Conservation (phyloP, 805 yeast species). For the Citeromyces nyonsensis region DNA sequence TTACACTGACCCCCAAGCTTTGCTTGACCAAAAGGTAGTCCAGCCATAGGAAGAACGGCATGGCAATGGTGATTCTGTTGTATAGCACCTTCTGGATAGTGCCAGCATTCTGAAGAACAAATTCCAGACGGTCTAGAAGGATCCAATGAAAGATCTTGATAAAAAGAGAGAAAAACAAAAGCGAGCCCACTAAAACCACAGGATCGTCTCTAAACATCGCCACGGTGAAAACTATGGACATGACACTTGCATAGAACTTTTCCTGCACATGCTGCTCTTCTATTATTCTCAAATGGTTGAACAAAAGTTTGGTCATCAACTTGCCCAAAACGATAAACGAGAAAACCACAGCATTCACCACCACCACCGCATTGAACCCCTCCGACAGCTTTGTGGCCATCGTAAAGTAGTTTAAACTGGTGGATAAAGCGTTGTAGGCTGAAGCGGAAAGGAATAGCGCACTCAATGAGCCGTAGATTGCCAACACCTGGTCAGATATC, state of each 20-base stretch:
- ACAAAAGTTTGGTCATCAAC: slow-evolving; percentile 32
- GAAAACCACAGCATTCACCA: slow-evolving; percentile 27
- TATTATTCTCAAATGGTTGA: slow-evolving; percentile 61
- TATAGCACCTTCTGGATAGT: slow-evolving; percentile 14
- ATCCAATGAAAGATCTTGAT: slow-evolving; percentile 71
- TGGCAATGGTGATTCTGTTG: slow-evolving; percentile 26
- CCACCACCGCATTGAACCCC: slow-evolving; percentile 25
- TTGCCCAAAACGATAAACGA: slow-evolving; percentile 23
- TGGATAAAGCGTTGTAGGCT: slow-evolving; percentile 18
- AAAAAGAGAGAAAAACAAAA: slow-evolving; percentile 23
- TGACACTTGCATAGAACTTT: slow-evolving; percentile 46
- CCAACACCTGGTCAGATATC: slow-evolving; percentile 6
- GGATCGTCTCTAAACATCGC: slow-evolving; percentile 35
- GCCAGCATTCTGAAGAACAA: slow-evolving; percentile 25
- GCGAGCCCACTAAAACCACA: slow-evolving; percentile 22
- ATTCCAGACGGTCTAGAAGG: slow-evolving; percentile 30
- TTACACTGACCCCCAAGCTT: slow-evolving; percentile 40
- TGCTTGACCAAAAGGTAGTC: slow-evolving; percentile 39
- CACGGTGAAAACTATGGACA: slow-evolving; percentile 43
- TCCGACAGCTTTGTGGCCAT: slow-evolving; percentile 34
- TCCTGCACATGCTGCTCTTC: slow-evolving; percentile 68
- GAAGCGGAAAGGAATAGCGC: slow-evolving; percentile 18
- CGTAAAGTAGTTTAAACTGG: slow-evolving; percentile 30
- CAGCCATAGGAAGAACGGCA: slow-evolving; percentile 23
- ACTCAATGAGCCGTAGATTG: slow-evolving; percentile 13